Evolutionary conservation across 2,329 filamentous ascomycete species (phyloP).

Genomic region (Cercospora beticola): DNA sequence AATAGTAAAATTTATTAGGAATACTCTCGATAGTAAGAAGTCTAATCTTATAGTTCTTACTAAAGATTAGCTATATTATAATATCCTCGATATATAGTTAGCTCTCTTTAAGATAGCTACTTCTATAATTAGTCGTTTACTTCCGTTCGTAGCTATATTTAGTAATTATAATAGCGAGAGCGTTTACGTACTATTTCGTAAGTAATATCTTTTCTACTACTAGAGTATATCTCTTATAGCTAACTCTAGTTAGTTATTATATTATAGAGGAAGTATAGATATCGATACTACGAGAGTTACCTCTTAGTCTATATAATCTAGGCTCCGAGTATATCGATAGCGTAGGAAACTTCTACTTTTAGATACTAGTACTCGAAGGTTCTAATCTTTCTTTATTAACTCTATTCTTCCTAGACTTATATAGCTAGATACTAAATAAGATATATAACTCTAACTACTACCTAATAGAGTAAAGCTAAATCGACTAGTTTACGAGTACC

Average conservation of each 20-base stretch:
- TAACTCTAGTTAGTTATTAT: background rate
- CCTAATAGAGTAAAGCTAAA: conserved; percentile 3
- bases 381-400: background rate
- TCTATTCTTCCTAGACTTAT: background rate
- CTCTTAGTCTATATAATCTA: background rate
- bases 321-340: conserved; percentile 3
- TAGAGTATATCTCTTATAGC: background rate
- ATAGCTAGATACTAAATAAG: background rate
- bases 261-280: conserved; percentile 1
- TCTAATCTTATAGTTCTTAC: conserved; percentile 7
- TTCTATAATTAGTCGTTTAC: conserved; percentile 2
- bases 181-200: background rate
- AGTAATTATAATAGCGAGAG: conserved; percentile 3
- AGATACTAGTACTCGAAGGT: background rate
- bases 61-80: conserved; percentile 7
- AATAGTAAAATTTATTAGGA: background rate
- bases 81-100: conserved; percentile 1
- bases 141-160: conserved; percentile 10
- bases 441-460: background rate
- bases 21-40: background rate
- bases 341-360: background rate
- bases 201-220: background rate
- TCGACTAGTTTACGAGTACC: conserved; percentile 3
- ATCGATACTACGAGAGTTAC: conserved; percentile 1
- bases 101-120: conserved; percentile 11